Evolutionary conservation across 2,329 filamentous ascomycete genomes (phyloP).

Genomic region (Claviceps purpurea): DNA sequence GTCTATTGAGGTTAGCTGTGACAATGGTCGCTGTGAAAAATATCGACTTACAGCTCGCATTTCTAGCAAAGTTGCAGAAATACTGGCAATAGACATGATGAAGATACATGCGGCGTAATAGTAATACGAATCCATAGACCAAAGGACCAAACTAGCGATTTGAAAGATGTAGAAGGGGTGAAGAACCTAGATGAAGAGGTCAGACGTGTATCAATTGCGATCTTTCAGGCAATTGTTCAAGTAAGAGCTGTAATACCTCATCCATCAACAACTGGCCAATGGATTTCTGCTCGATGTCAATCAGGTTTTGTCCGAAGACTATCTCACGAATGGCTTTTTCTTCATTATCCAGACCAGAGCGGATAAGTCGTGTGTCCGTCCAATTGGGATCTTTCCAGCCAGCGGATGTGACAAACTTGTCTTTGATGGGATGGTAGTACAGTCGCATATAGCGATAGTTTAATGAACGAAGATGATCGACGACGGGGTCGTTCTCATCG

Average conservation of each 20-base stretch:
- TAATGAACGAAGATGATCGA: constrained; percentile 61
- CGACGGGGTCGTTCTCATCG: constrained; percentile 57
- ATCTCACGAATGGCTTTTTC: constrained; percentile 71
- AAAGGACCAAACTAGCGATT: constrained; percentile 82
- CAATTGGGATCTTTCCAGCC: constrained; percentile 92
- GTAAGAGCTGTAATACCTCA: constrained; percentile 44
- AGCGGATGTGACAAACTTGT: constrained; percentile 75
- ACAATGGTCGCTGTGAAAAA: not conserved
- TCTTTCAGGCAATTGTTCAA: not conserved
- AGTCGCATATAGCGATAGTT: constrained; percentile 94
- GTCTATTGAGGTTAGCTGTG: constrained; percentile 37
- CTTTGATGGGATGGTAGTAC: constrained; percentile 76
- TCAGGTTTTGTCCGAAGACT: constrained; percentile 81
- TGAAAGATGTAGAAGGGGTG: constrained; percentile 99
- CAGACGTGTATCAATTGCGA: not conserved
- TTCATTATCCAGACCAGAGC: constrained; percentile 72
- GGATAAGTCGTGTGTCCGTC: constrained; percentile 63
- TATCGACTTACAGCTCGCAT: constrained; percentile 55
- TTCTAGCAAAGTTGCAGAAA: constrained; percentile 77
- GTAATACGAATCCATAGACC: constrained; percentile 94
- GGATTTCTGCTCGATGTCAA: constrained; percentile 87
- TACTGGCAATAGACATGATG: constrained; percentile 84
- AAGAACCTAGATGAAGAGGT: constrained; percentile 46
- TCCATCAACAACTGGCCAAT: constrained; percentile 73
- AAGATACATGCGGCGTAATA: constrained; percentile 97